Evolutionary conservation across 2,329 filamentous ascomycete genomes (phyloP).

Genomic region (Sporothrix globosa): DNA sequence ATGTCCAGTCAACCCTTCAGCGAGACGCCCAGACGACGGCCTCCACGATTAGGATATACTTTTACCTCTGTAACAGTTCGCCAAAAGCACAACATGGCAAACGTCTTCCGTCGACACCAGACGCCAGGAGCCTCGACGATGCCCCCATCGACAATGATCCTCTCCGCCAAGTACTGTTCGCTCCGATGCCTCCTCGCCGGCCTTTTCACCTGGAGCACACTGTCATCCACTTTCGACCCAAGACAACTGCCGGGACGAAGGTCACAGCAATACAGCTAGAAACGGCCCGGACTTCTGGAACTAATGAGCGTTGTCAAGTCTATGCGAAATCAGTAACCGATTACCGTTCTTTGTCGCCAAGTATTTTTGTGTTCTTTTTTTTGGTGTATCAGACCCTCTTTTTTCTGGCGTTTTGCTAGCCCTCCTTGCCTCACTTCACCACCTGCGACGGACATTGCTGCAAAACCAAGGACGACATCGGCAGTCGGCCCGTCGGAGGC

Average conservation of each 20-base stretch:
- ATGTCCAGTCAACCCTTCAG: no score
- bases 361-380: not conserved
- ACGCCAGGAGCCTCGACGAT: no score
- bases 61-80: no score
- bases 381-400: not conserved
- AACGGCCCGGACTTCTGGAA: slow-evolving; percentile 4
- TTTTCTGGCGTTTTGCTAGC: slow-evolving; percentile 13
- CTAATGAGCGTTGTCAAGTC: not conserved
- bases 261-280: not conserved
- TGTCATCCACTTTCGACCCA: no score
- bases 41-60: no score
- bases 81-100: no score
- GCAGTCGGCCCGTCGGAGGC: not conserved
- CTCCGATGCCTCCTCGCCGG: no score
- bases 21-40: no score
- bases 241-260: not conserved
- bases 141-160: no score
- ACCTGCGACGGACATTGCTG: not conserved
- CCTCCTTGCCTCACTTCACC: not conserved
- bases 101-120: no score
- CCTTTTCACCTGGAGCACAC: no score
- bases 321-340: not conserved
- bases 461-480: not conserved
- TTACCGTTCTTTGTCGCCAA: slow-evolving; percentile 11
- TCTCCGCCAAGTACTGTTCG: no score